Percentiles rank a stretch among this genome's conserved stretches.
These are phyloP conservation scores for Saksenaea oblongispora DNA, from an alignment of 371 early-diverging fungal genomes.

Conservation along the genomic window DNA sequence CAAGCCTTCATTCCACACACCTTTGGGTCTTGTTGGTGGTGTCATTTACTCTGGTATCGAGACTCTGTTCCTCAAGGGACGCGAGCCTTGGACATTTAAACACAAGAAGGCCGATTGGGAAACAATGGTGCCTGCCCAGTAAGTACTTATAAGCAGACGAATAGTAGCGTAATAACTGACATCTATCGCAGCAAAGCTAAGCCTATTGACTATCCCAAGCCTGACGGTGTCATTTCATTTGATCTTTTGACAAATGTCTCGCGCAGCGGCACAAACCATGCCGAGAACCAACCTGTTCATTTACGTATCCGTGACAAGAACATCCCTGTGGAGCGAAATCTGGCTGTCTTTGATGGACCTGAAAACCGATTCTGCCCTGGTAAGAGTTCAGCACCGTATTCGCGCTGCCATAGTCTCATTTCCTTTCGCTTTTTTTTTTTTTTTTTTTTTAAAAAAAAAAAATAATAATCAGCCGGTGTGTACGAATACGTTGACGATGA, in stretches of 20 bases:
- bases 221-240: slow-evolving; percentile 94
- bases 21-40: slow-evolving; percentile 90
- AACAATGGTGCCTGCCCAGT: slow-evolving; percentile 70
- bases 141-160: slow-evolving; percentile 14
- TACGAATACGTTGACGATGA: slow-evolving; percentile 98
- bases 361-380: slow-evolving; percentile 97
- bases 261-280: slow-evolving; percentile 94
- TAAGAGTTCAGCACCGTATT: slow-evolving; percentile 21
- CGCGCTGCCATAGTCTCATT: not conserved
- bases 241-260: slow-evolving; percentile 92
- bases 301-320: slow-evolving; percentile 74
- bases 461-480: slow-evolving; percentile 90
- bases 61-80: slow-evolving; percentile 85
- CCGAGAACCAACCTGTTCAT: slow-evolving; percentile 96
- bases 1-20: slow-evolving; percentile 91
- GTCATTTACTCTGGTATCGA: slow-evolving; percentile 89
- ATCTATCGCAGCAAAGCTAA: slow-evolving; percentile 46
- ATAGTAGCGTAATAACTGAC: slow-evolving; percentile 1
- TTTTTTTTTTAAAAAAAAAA: too few relatives aligned
- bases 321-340: slow-evolving; percentile 81
- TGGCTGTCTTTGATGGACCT: slow-evolving; percentile 91
- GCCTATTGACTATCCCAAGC: slow-evolving; percentile 97
- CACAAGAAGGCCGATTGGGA: slow-evolving; percentile 88
- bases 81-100: slow-evolving; percentile 92
- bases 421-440: slow-evolving; percentile 6